These are phyloP conservation scores for Acacia concinna DNA, from an alignment of 331 rosid species.

Conservation along the genomic window DNA sequence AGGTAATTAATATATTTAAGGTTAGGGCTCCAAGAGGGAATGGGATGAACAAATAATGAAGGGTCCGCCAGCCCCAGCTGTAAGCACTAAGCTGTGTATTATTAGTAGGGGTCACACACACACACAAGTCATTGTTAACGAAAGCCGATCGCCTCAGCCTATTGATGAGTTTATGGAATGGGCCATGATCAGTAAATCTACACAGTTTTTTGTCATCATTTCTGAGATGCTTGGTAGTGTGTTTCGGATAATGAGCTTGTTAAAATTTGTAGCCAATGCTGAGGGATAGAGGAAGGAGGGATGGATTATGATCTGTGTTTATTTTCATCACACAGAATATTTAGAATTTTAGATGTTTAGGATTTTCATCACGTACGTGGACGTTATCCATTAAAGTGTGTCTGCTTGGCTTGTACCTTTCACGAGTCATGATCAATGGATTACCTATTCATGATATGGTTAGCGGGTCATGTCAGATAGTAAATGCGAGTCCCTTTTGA, in stretches of 20 bases:
- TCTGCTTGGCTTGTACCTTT: constrained; percentile 20
- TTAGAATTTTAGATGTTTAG: constrained; percentile 26
- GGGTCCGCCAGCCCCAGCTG: no score
- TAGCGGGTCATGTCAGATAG: background rate
- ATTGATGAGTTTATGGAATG: no score
- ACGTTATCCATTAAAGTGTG: constrained; percentile 28
- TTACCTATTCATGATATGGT: constrained; percentile 13
- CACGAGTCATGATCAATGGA: background rate
- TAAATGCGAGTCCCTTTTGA: background rate
- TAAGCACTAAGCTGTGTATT: constrained; percentile 26
- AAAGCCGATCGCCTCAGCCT: no score
- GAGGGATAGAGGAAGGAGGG: background rate
- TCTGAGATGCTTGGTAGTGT: no score
- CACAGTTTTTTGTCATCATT: no score
- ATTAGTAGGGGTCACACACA: constrained; percentile 42
- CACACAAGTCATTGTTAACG: no score
- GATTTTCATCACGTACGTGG: constrained; percentile 61
- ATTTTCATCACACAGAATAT: constrained; percentile 18
- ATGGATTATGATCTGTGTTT: background rate
- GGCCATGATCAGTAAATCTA: no score
- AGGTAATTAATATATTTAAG: constrained; percentile 23
- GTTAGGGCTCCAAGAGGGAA: no score
- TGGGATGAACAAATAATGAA: no score
- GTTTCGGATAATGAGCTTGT: constrained; percentile 4
- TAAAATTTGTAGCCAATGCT: background rate